Base-by-base conservation (phyloP, 306 rosid species). In the Comarum palustre region DNA sequence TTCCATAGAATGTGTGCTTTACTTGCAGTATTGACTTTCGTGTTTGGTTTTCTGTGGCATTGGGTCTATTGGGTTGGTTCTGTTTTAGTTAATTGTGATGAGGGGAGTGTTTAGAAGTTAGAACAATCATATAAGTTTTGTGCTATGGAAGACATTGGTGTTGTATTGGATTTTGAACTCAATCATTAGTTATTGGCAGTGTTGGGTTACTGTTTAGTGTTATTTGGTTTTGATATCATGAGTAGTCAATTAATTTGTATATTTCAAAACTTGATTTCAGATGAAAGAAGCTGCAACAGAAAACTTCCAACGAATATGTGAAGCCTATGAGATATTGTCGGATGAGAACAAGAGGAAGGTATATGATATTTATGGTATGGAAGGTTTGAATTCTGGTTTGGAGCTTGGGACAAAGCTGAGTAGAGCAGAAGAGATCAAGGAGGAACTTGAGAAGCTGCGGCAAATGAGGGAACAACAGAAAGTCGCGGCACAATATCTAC, bases 351-450 rank as follows among this genome's bases (percentile, higher is more conserved):
- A 91, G 38, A 83, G 97, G 81, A 90, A 83, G 77, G 81, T 95
- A 72, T 94, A 94, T 83, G 99, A 94, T 73, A 88, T 94, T 60
- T 95, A 95, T 81, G 97, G 97, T 12, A 90, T 95, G 96, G 96
- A 91, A 82, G 97, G 97, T 7, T 78, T 95, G 88, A 79, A 69
- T 31, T 85, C 96, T 58, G 97, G 99, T 78, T 80, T 95, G 87
- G 97, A 95, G 72, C 85, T 95, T 72, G 99, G 97, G 75, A 69
- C 93, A 1, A 91, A 75, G 80, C 86, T 95, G 57, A 76, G 86
- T 62, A 89, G 71, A 80, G 96, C 86, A 8, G 92, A 91, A 60
- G 96, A 91, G 84, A 73, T 95, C 20, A 95, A 86, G 85, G 96
- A 83, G 11, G 96, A 91, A 68, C 85, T 95, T 60, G 97, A 90